Evolutionary conservation across 768 basidiomycete species (phyloP).

Genomic region (Rhodocollybia butyracea): DNA sequence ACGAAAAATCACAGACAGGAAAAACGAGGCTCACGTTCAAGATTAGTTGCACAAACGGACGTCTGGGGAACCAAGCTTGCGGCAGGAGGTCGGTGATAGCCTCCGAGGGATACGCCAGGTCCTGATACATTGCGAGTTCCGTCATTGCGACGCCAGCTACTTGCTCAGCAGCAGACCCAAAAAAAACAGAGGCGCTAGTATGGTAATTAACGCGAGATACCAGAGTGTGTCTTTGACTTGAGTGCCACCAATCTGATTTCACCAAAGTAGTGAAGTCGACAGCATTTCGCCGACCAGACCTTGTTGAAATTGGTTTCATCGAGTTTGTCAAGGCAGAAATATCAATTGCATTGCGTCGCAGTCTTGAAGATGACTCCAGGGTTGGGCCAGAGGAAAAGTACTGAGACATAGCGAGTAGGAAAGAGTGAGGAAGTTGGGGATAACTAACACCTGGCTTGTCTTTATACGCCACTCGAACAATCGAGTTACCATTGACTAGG

Average conservation of each 20-base stretch:
- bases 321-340: not conserved
- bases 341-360: not conserved
- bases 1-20: not conserved
- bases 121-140: not conserved
- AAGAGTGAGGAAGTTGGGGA: not conserved
- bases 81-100: not conserved
- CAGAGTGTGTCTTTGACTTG: not conserved
- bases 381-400: not conserved
- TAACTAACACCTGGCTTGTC: too few relatives aligned
- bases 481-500: too few relatives aligned
- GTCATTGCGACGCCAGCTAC: conserved; percentile 4
- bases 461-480: too few relatives aligned
- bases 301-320: not conserved
- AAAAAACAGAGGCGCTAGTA: not conserved
- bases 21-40: not conserved
- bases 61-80: not conserved
- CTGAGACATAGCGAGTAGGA: not conserved
- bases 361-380: not conserved
- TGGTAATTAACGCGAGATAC: not conserved
- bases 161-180: not conserved
- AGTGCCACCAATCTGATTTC: conserved; percentile 6
- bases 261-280: conserved; percentile 1
- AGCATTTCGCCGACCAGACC: not conserved
- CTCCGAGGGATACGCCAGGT: not conserved
- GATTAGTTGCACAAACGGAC: not conserved